These are phyloP conservation scores for Talaromyces marneffei DNA, from an alignment of 2,329 filamentous ascomycete species.

Conservation along the genomic window DNA sequence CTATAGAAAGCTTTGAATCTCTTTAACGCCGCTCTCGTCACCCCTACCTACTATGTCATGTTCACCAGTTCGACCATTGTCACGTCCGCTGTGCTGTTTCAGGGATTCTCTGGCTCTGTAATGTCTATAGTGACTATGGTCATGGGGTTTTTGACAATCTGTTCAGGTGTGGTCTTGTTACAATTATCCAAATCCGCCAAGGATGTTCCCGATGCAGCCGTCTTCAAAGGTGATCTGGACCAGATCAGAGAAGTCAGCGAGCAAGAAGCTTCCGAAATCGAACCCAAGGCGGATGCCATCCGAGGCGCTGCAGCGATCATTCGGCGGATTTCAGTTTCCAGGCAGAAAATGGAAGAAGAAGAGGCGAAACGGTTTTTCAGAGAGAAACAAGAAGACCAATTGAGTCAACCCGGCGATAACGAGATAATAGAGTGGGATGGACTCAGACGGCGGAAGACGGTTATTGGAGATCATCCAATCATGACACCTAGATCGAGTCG, in stretches of 20 bases:
- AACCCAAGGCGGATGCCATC: slow-evolving; percentile 94
- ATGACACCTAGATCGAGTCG: slow-evolving; percentile 38
- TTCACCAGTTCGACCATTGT: slow-evolving; percentile 95
- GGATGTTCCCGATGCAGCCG: slow-evolving; percentile 86
- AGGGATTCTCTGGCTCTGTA: slow-evolving; percentile 82
- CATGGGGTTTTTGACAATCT: slow-evolving; percentile 90
- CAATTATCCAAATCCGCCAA: slow-evolving; percentile 98
- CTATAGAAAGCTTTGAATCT: slow-evolving; percentile 92
- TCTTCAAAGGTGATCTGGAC: slow-evolving; percentile 88
- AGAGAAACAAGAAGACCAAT: slow-evolving; percentile 64
- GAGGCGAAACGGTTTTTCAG: slow-evolving; percentile 74
- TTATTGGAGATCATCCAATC: slow-evolving; percentile 43
- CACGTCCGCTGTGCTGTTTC: slow-evolving; percentile 86
- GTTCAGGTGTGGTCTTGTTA: slow-evolving; percentile 81
- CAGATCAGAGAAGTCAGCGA: slow-evolving; percentile 94
- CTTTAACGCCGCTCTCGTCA: slow-evolving; percentile 94
- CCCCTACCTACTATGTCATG: slow-evolving; percentile 97
- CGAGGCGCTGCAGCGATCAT: slow-evolving; percentile 85
- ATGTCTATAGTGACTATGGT: slow-evolving; percentile 81
- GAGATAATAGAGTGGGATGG: slow-evolving; percentile 89
- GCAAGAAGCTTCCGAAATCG: slow-evolving; percentile 90
- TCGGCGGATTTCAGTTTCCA: slow-evolving; percentile 67
- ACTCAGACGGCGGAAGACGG: slow-evolving; percentile 64
- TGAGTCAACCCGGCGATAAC: slow-evolving; percentile 71
- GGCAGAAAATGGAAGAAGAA: slow-evolving; percentile 71